Evolutionary conservation across 2,329 filamentous ascomycete genomes (phyloP).

Genomic region (Sporothrix brasiliensis): DNA sequence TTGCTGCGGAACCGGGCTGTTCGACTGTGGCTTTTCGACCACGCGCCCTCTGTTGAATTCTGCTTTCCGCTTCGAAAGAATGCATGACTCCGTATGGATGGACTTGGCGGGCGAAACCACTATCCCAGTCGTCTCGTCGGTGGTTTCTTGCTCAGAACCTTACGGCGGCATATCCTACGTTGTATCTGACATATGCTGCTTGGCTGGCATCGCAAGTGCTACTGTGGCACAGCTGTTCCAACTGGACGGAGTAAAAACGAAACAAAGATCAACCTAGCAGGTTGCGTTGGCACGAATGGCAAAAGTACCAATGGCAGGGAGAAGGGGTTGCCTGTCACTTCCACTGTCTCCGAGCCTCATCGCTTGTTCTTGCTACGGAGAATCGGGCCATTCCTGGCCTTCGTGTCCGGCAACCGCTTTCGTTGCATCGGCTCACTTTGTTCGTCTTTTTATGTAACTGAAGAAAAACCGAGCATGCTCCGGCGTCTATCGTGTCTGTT

Average conservation of each 20-base stretch:
- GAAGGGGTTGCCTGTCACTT: not conserved
- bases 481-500: no score
- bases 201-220: not conserved
- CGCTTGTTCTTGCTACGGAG: not conserved
- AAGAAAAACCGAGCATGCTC: no score
- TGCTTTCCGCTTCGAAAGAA: not conserved
- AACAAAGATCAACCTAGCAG: not conserved
- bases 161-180: not conserved
- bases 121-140: constrained; percentile 5
- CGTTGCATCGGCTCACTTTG: not conserved
- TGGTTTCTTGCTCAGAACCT: not conserved
- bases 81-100: not conserved
- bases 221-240: not conserved
- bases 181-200: not conserved
- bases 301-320: not conserved
- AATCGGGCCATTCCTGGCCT: not conserved
- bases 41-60: not conserved
- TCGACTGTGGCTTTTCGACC: not conserved
- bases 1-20: constrained; percentile 14
- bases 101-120: not conserved
- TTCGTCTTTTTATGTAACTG: not conserved
- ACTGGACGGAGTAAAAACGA: not conserved
- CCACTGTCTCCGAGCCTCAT: not conserved
- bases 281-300: not conserved
- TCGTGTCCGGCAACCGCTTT: not conserved